Base-by-base conservation (phyloP, 2,329 filamentous ascomycete genomes). In the Dactylellina leptospora region DNA sequence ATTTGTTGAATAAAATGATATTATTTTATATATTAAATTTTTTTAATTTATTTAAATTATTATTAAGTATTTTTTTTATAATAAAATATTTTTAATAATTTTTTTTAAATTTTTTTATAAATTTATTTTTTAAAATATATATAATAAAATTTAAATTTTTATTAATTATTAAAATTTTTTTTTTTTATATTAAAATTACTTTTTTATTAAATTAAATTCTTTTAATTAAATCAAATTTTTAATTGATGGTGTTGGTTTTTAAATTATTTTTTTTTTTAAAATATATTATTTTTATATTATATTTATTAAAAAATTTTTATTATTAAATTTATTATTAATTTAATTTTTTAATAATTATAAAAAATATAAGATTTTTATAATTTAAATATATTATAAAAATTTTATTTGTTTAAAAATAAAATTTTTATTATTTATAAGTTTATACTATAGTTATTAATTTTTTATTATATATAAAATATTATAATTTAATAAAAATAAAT, bases 201-300 rank as follows among this genome's bases (percentile, higher is more conserved):
- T 45, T 30, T 58, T 58, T 13, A 47, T 48, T 47, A 27, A 47
- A 48, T 59, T 48, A 48, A 22, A 33, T 48, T 33, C 23, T 47
- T 38, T 36, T n/a, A n/a, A n/a, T 59, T 45, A 30, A 27, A 45
- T 58, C 47, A 33, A 22, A 33, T 58, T 33, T 16, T 47, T 33
- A 3, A 33, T 18, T 58, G 30, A 58, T 28, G 33, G 22, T 47
- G 47, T 58, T 58, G 20, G 22, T 22, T 18, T 18, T 16, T 28
- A 33, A 10, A 48, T 59, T 59, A 18, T 59, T 23, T 59, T 48
- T 59, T 59, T 38, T 28, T 48, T 48, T 48, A 48, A 48, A 48
- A 59, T 59, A 38, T 5, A 59, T 36, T 36, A 59, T 59, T 48
- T 59, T 48, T 59, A 59, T 59, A 48, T 59, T 59, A 59, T 48